Conservation (phyloP, 2,329 filamentous ascomycete genomes). For the Ampelomyces quisqualis region DNA sequence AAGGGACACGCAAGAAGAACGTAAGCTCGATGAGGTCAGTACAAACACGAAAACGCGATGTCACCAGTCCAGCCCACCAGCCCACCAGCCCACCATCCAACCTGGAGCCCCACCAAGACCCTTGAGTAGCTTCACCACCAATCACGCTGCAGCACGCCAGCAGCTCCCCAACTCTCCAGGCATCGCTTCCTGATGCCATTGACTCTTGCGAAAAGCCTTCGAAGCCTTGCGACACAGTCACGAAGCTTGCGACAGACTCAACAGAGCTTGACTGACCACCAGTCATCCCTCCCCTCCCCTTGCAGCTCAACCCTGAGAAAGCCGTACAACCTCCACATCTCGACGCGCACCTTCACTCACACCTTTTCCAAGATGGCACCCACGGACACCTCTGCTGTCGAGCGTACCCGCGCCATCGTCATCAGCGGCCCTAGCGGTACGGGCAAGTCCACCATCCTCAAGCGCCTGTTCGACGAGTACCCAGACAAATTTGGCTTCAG, state of each 20-base stretch:
- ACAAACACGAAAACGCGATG: constrained; percentile 35
- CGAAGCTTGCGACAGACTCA: constrained; percentile 3
- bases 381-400: constrained; percentile 14
- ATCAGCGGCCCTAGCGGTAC: constrained; percentile 79
- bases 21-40: constrained; percentile 29
- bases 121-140: constrained; percentile 32
- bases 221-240: constrained; percentile 11
- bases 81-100: constrained; percentile 22
- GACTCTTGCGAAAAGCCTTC: constrained; percentile 18
- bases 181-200: constrained; percentile 25
- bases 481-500: constrained; percentile 66
- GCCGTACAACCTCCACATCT: constrained; percentile 2
- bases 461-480: constrained; percentile 66
- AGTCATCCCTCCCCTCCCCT: constrained; percentile 1
- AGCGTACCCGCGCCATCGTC: constrained; percentile 59
- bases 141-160: constrained; percentile 27
- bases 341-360: constrained; percentile 9
- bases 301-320: neutral
- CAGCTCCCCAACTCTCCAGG: constrained; percentile 7
- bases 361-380: constrained; percentile 29
- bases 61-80: constrained; percentile 23
- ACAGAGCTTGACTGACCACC: constrained; percentile 6
- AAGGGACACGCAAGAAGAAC: neutral
- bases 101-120: constrained; percentile 27
- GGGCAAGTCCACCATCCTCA: constrained; percentile 79